Evolutionary conservation across 495 filamentous ascomycete genomes (phyloP), one percentile per base, ranked within the genome.

Genomic region (Podospora australis): DNA sequence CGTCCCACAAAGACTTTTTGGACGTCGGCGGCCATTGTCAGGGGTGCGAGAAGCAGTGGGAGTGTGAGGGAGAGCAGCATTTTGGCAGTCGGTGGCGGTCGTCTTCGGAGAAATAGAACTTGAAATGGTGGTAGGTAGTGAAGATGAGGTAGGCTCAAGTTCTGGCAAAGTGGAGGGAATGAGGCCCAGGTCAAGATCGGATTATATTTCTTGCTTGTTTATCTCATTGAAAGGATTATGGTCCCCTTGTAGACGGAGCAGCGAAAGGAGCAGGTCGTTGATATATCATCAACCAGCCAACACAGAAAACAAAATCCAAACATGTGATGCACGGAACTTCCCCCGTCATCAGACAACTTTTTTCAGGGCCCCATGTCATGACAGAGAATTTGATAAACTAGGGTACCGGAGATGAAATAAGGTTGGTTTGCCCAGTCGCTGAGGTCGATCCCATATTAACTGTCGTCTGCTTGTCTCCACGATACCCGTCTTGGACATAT

Each of bases 1-100:
- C 45, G 50, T 22, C 66, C 66, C 17, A 35, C 34, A 52, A 65
- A 62, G 36, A 52, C 41, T 3, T 57, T 16, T 4, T 19, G 22
- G 14, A 48, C 43, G n/a, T 22, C 35, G 2, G 30, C 3, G 20
- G 29, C 2, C 21, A 23, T 17, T 30, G 8, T 19, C 13, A 6
- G 11, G 21, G n/a, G 13, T 9, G 8, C 6, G 20, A 20, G 20
- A n/a, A 34, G 6, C 19, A 35, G 30, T 2, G 41, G 35, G 25
- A 52, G 32, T 32, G 32, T 20, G 2, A 36, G 17, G 23, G n/a
- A n/a, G n/a, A n/a, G n/a, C n/a, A n/a, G n/a, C n/a, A n/a, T n/a
- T n/a, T n/a, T n/a, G n/a, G n/a, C n/a, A n/a, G n/a, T n/a, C n/a
- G n/a, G n/a, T n/a, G n/a, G n/a, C n/a, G n/a, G n/a, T n/a, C n/a